These are phyloP conservation scores for Eucalyptus pumila DNA, from an alignment of 345 rosid species.

Conservation along the genomic window DNA sequence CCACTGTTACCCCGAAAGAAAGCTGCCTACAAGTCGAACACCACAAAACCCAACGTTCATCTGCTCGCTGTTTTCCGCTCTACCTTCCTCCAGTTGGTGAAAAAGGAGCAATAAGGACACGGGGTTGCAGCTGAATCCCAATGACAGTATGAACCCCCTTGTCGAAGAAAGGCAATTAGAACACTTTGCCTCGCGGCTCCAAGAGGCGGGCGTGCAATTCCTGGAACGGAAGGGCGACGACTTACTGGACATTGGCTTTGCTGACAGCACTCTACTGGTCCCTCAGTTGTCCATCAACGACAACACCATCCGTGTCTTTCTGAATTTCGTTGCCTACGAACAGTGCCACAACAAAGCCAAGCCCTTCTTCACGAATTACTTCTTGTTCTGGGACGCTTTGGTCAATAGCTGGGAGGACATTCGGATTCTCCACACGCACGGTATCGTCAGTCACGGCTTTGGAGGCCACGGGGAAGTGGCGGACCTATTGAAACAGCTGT, in stretches of 20 bases:
- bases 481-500: not conserved
- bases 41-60: not conserved
- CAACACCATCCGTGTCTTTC: not conserved
- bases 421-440: not conserved
- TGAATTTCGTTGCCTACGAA: conserved; percentile 1
- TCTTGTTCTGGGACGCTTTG: not conserved
- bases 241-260: not conserved
- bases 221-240: not conserved
- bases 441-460: not conserved
- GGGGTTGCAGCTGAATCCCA: not conserved
- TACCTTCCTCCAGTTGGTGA: not conserved
- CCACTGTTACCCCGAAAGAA: not conserved
- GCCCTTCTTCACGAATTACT: conserved; percentile 1
- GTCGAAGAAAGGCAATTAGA: not conserved
- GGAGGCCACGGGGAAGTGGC: not conserved
- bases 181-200: not conserved
- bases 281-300: not conserved
- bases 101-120: not conserved
- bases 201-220: not conserved
- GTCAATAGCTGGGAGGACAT: not conserved
- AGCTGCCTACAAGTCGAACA: not conserved
- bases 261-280: not conserved
- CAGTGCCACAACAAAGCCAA: not conserved
- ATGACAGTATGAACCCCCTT: not conserved
- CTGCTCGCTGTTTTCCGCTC: not conserved